These are phyloP conservation scores for Eimeria sp. DNA, from an alignment of 169 alveolate genomes.

Conservation along the genomic window DNA sequence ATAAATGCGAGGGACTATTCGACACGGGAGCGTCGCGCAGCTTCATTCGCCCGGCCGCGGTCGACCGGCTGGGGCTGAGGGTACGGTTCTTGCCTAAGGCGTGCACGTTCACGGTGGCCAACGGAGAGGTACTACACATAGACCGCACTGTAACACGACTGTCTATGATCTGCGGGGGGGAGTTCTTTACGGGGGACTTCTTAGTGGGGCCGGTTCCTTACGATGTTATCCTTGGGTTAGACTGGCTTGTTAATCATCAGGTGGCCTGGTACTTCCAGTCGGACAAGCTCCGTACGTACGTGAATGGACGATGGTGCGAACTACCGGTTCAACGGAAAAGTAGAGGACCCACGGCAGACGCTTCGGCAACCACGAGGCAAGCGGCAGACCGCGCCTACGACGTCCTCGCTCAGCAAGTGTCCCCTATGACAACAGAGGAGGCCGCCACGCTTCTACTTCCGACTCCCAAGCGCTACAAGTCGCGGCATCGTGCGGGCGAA, in stretches of 20 bases:
- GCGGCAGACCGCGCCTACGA: neutral
- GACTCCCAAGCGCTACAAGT: neutral
- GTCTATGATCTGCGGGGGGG: neutral
- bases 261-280: conserved; percentile 9
- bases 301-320: neutral
- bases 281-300: neutral
- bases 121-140: neutral
- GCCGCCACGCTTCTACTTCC: neutral
- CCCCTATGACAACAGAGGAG: neutral
- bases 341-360: neutral
- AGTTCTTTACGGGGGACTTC: neutral
- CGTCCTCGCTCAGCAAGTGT: neutral
- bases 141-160: neutral
- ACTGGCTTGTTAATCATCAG: neutral
- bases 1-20: too few relatives aligned
- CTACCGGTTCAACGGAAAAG: neutral
- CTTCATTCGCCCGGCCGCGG: neutral
- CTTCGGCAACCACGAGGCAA: neutral
- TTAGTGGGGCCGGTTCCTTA: conserved; percentile 17
- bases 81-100: neutral
- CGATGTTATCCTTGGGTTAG: neutral
- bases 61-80: neutral
- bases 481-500: neutral
- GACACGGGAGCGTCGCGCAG: too few relatives aligned
- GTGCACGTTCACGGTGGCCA: neutral